Conservation (phyloP, 345 rosid species). For the Syzygium aqueum region DNA sequence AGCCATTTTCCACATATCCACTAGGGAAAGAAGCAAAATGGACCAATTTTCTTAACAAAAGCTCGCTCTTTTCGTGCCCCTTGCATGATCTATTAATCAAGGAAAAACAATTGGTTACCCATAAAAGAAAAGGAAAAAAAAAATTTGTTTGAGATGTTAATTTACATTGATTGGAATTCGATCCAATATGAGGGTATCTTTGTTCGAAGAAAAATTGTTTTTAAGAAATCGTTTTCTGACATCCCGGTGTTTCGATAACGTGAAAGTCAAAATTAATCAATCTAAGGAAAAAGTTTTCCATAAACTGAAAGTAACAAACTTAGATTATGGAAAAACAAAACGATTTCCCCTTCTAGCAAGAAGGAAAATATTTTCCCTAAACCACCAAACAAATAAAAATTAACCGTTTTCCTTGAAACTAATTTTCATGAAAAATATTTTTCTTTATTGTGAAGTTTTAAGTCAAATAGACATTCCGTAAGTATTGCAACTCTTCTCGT, state of each 20-base stretch:
- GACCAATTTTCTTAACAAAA: neutral
- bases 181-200: neutral
- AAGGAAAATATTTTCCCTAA: neutral
- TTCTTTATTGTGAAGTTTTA: neutral
- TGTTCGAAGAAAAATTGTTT: neutral
- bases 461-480: neutral
- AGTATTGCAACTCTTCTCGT: neutral
- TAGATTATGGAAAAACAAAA: neutral
- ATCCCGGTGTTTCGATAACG: neutral
- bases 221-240: neutral
- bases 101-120: neutral
- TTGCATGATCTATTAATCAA: neutral
- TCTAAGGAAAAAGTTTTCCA: fast-evolving
- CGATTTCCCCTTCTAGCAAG: too few species aligned
- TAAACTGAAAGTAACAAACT: too few species aligned
- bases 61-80: neutral
- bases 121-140: neutral
- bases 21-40: neutral
- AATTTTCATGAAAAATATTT: too few species aligned
- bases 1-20: neutral
- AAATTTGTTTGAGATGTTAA: neutral
- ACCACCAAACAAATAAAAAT: neutral
- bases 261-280: neutral
- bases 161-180: neutral
- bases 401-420: neutral